phyloP scores from a whole-genome alignment of 345 rosid genomes.

The Limnanthes douglasii region DNA sequence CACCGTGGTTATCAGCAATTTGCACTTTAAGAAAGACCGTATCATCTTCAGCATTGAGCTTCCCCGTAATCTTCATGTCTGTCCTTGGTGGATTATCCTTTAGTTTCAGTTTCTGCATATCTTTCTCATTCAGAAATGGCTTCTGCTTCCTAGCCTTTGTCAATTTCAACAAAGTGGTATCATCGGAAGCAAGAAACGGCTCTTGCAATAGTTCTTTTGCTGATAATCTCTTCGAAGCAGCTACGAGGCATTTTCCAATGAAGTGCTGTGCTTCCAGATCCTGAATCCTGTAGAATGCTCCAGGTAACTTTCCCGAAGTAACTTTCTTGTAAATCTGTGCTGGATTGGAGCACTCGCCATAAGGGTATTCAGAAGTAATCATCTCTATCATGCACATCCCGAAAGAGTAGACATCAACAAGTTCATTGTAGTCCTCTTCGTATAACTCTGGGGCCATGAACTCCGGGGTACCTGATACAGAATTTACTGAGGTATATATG shows the following conservation, averaged over 20 bases:
- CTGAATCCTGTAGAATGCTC: constrained; percentile 40
- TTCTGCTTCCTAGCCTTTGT: constrained; percentile 18
- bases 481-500: too few species aligned
- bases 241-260: constrained; percentile 43
- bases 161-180: constrained; percentile 14
- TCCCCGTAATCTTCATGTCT: constrained; percentile 55
- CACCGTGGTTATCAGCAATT: constrained; percentile 43
- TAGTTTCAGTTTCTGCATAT: constrained; percentile 36
- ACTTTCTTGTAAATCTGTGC: constrained; percentile 83
- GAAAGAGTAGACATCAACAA: constrained; percentile 73
- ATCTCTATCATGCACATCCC: constrained; percentile 80
- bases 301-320: constrained; percentile 54
- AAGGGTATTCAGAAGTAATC: constrained; percentile 73
- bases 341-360: constrained; percentile 53
- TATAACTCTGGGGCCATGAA: constrained; percentile 87
- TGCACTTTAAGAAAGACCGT: constrained; percentile 48
- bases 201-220: constrained; percentile 49
- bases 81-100: constrained; percentile 25
- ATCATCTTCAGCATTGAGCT: constrained; percentile 52
- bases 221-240: constrained; percentile 50
- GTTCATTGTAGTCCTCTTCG: constrained; percentile 71
- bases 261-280: constrained; percentile 55
- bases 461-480: constrained; percentile 60
- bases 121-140: constrained; percentile 37
- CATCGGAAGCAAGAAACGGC: constrained; percentile 45